Conservation (phyloP, 345 rosid genomes). For the Populus alba region DNA sequence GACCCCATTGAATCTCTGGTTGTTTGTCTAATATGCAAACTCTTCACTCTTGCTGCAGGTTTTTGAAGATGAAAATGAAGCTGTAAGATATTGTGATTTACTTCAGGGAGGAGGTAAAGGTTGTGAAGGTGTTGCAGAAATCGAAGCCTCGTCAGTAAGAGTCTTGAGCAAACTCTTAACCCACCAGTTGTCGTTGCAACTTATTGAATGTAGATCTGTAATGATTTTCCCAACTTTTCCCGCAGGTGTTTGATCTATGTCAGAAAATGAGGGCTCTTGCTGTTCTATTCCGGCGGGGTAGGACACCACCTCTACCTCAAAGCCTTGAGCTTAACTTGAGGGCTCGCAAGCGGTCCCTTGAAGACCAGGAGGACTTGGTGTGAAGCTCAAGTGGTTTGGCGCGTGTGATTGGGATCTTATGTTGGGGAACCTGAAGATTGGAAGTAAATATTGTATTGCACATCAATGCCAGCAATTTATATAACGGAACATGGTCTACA, state of each 20-base stretch:
- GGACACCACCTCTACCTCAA: constrained; percentile 82
- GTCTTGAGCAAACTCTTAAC: neutral
- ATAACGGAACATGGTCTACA: neutral
- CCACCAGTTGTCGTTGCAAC: neutral
- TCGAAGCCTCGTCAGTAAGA: constrained; percentile 90
- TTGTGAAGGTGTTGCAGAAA: constrained; percentile 95
- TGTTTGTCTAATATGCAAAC: neutral
- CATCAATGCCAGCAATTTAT: neutral
- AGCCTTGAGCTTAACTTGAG: constrained; percentile 78
- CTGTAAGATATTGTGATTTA: constrained; percentile 77
- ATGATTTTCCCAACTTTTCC: constrained; percentile 8
- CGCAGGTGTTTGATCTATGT: constrained; percentile 89
- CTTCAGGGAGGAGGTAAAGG: constrained; percentile 94
- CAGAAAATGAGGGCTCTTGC: constrained; percentile 76
- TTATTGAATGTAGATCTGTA: neutral
- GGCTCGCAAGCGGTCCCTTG: constrained; percentile 87
- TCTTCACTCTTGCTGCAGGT: constrained; percentile 42
- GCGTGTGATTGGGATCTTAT: neutral
- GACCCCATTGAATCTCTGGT: neutral
- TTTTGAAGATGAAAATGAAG: constrained; percentile 90
- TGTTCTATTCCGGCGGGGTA: constrained; percentile 77
- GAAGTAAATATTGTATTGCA: constrained; percentile 3
- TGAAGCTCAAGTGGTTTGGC: constrained; percentile 11
- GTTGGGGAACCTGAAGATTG: neutral
- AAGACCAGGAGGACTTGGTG: constrained; percentile 55